A percentile compares a stretch with the other conserved stretches of the same genome.
Conservation (phyloP, 768 basidiomycete genomes). For the Auriculariales sp. region DNA sequence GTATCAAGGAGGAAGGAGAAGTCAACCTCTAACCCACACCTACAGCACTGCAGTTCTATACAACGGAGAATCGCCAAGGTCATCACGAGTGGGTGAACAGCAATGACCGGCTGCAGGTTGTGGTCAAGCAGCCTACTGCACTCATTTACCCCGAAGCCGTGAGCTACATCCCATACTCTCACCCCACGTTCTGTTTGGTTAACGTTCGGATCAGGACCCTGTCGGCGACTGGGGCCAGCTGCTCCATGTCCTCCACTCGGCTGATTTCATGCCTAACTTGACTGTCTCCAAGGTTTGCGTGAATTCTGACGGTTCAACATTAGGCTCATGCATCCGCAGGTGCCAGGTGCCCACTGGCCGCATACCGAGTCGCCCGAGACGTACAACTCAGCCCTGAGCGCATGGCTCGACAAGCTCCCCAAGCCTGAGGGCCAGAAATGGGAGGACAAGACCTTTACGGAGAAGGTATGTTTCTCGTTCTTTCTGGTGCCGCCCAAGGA, state of each 20-base stretch:
- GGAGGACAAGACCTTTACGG: not conserved
- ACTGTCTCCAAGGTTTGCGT: not conserved
- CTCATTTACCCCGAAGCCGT: not conserved
- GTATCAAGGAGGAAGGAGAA: not conserved
- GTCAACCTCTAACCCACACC: not conserved
- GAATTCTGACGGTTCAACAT: not conserved
- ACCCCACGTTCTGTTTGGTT: not conserved
- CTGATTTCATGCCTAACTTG: constrained; percentile 20
- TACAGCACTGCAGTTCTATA: constrained; percentile 54
- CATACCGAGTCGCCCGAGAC: constrained; percentile 43
- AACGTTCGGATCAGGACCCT: constrained; percentile 21
- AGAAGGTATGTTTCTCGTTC: too few relatives aligned
- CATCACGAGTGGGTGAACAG: constrained; percentile 20
- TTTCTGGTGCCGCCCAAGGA: too few relatives aligned
- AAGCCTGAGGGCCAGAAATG: not conserved
- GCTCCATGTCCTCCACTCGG: constrained; percentile 15
- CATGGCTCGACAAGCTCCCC: constrained; percentile 29
- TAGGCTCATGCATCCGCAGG: constrained; percentile 14
- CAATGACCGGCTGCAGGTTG: not conserved
- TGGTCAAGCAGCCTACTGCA: not conserved
- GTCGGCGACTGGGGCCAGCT: constrained; percentile 26
- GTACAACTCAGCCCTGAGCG: constrained; percentile 35
- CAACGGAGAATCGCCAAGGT: constrained; percentile 9
- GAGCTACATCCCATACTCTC: not conserved
- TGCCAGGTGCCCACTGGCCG: constrained; percentile 50